phyloP scores from a whole-genome alignment of 768 basidiomycete species.

The Lactifluus volemus region DNA sequence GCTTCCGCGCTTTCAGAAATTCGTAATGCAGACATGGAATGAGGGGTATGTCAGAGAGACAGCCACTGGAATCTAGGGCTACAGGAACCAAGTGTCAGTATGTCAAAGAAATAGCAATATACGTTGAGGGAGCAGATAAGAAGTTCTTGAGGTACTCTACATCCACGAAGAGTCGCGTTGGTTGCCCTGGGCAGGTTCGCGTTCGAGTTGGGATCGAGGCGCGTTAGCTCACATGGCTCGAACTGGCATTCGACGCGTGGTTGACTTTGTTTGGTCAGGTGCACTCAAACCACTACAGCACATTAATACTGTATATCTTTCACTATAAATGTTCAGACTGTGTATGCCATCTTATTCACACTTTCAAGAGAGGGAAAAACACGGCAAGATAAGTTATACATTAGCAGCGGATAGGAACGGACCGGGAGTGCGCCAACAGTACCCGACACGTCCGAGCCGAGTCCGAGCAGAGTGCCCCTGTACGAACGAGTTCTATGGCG shows the following conservation, averaged over 20 bases:
- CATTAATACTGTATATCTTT: background rate
- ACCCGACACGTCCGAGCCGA: no score
- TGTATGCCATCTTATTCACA: background rate
- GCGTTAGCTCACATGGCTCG: slow-evolving; percentile 7
- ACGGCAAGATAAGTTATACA: no score
- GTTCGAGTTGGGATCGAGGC: background rate
- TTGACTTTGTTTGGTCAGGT: background rate
- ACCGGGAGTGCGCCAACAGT: background rate
- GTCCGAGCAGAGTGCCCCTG: no score
- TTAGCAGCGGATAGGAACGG: background rate
- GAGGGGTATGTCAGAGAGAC: background rate
- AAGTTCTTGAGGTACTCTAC: background rate
- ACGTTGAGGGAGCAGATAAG: background rate
- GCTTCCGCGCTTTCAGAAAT: slow-evolving; percentile 48
- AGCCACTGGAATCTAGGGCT: background rate
- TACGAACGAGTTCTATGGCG: slow-evolving; percentile 26
- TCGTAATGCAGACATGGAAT: slow-evolving; percentile 28
- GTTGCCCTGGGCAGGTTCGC: background rate
- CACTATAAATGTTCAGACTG: background rate
- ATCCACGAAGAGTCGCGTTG: slow-evolving; percentile 8
- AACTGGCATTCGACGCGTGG: background rate
- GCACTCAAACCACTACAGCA: background rate
- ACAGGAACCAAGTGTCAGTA: slow-evolving; percentile 4
- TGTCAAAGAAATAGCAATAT: background rate
- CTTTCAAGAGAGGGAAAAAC: background rate